Base-by-base conservation (phyloP, 768 basidiomycete species). In the Leccinum disarticulatum region DNA sequence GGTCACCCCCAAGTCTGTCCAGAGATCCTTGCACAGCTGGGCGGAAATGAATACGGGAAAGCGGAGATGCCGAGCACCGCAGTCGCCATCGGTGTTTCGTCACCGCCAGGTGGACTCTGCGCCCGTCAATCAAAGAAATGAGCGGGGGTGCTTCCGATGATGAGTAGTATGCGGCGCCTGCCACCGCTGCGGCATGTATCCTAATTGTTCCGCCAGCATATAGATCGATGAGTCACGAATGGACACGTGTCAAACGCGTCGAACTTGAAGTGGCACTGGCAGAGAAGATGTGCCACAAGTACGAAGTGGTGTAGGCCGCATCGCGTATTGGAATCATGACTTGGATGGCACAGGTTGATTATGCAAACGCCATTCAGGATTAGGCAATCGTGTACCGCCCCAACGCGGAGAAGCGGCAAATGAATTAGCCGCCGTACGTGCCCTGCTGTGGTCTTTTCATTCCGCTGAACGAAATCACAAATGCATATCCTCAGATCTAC, bases 21-120 rank as follows among this genome's bases (percentile, higher is more conserved):
- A 27, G 22, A 15, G 30, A n/a, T 6, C 6, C 4, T 31, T 28
- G 50, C 7, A 41, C 10, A 15, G 30, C 17, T 35, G n/a, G 9
- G 17, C 54, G 25, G 33, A 19, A 35, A 30, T 30, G 13, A 9
- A 6, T 38, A 31, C n/a, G 14, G n/a, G 35, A 49, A 47, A 54
- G 46, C 61, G 30, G 52, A 43, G 48, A 68, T 15, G 14, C 60
- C 66, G 61, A 57, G 33, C 27, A 27, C 9, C 25, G 41, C 31
- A n/a, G 30, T 33, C 17, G 38, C 41, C n/a, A 36, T 51, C 56
- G 56, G 54, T 36, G 54, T 7, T 51, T 50, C 48, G 22, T 19
- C 43, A 47, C 52, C 46, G 15, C 53, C 38, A 9, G n/a, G 25
- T 19, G 19, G 31, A 13, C 3, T 2, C 10, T 17, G 33, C 27